Base-by-base conservation (phyloP, 441 rosid species). In the Raphanus hybrid region DNA sequence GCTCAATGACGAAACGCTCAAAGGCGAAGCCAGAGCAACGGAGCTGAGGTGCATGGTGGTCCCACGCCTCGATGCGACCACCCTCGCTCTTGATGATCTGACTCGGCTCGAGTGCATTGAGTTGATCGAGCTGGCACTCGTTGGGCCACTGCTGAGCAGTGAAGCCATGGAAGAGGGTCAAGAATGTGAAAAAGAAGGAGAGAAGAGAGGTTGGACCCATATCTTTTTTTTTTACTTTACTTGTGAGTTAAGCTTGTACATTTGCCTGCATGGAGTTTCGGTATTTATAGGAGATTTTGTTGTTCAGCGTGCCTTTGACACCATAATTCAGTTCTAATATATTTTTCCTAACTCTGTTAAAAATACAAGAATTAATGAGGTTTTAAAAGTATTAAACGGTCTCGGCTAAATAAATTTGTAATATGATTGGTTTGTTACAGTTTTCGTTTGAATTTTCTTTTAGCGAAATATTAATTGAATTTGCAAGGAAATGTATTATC, bases 101-200 rank as follows among this genome's bases (percentile, higher is more conserved):
- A 6, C 60, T 76, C 9, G 98, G 93, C 69, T 87, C 84, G 3
- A 86, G 77, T 10, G 91, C 83, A 29, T 83, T 73, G 16, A 91
- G 83, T 41, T 78, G 80, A 27, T 86, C 82, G 48, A 93, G 75
- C 71, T 84, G 88, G 78, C 96, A 91, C 82, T 86, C 84, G 67
- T 80, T 80, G 8, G 71, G 83, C 70, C 32, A 82, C 62, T 60
- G 85, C 10, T 64, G 70, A 34, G 84, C 87, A 11, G 77, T 74
- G 81, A 81, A 86, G 74, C 86, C 87, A 50, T 80, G 74, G 82
- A 87, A 78, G 57, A 87, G 82, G 63, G 84, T 57, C 59, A 90
- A 64, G 48, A 89, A 59, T 76, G 81, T 69, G 11, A 89, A 69
- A 8, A 87, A 79, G 35, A 85, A 71, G 64, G 71, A 67, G 69